Conservation (phyloP, 179 eudicot genomes). For the Drosera spatulata region DNA sequence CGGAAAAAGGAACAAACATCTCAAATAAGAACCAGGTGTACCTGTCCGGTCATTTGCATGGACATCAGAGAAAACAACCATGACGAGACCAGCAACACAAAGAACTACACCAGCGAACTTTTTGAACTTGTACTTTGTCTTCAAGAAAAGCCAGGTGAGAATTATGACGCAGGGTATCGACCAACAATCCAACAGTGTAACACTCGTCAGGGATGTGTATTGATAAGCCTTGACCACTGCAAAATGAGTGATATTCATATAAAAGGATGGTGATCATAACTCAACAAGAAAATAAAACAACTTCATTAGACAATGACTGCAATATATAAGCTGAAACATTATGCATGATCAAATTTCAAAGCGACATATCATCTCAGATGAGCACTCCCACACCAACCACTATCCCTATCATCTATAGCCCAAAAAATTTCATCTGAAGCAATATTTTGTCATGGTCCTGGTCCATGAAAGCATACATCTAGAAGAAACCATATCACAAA, state of each 20-base stretch:
- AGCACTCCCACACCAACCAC: no score
- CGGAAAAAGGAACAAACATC: no score
- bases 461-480: no score
- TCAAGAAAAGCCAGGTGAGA: slow-evolving; percentile 70
- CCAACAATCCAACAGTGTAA: slow-evolving; percentile 94
- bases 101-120: slow-evolving; percentile 51
- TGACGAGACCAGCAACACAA: slow-evolving; percentile 61
- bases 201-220: slow-evolving; percentile 71
- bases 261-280: not conserved
- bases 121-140: slow-evolving; percentile 55
- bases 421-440: no score
- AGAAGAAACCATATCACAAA: no score
- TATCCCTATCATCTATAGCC: no score
- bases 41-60: slow-evolving; percentile 60
- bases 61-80: slow-evolving; percentile 66
- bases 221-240: slow-evolving; percentile 89
- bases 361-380: no score
- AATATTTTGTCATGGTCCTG: no score
- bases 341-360: no score
- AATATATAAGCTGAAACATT: no score
- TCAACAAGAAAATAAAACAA: not conserved
- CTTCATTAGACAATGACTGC: not conserved
- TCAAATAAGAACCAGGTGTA: slow-evolving; percentile 1
- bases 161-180: slow-evolving; percentile 67
- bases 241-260: not conserved